Conservation (phyloP, 106 monocot species). For the Amphibolis antarctica region DNA sequence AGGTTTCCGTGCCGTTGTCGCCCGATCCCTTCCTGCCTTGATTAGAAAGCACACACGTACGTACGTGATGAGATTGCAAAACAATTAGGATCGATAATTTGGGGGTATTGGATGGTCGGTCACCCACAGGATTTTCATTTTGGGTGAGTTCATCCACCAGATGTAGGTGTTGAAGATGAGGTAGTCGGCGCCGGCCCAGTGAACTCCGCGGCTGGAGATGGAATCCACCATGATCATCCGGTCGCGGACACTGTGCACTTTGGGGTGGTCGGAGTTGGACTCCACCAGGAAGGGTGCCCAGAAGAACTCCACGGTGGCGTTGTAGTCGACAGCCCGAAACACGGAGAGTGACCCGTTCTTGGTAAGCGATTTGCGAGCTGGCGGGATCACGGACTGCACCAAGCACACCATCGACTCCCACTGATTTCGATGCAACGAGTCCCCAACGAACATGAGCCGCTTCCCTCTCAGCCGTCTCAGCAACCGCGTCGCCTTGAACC, state of each 20-base stretch:
- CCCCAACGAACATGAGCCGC: conserved; percentile 44
- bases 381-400: conserved; percentile 51
- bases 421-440: conserved; percentile 56
- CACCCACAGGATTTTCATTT: conserved; percentile 17
- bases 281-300: conserved; percentile 98
- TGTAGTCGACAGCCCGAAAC: conserved; percentile 52
- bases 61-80: too few species aligned
- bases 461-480: conserved; percentile 44
- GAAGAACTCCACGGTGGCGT: conserved; percentile 92
- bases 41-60: background rate
- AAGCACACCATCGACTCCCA: conserved; percentile 67
- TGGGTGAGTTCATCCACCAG: conserved; percentile 76
- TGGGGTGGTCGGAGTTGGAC: conserved; percentile 82
- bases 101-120: background rate
- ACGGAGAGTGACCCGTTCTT: conserved; percentile 50
- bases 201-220: conserved; percentile 59
- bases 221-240: conserved; percentile 24
- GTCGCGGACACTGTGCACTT: conserved; percentile 26
- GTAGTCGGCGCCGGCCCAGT: conserved; percentile 67
- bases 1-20: conserved; percentile 1
- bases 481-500: conserved; percentile 62
- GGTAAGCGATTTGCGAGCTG: conserved; percentile 48
- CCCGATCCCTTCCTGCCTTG: conserved; percentile 21
- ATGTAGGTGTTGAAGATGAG: conserved; percentile 85
- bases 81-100: background rate